phyloP scores from a whole-genome alignment of 1,284 basidiomycete genomes.

The Schizophyllum commune region DNA sequence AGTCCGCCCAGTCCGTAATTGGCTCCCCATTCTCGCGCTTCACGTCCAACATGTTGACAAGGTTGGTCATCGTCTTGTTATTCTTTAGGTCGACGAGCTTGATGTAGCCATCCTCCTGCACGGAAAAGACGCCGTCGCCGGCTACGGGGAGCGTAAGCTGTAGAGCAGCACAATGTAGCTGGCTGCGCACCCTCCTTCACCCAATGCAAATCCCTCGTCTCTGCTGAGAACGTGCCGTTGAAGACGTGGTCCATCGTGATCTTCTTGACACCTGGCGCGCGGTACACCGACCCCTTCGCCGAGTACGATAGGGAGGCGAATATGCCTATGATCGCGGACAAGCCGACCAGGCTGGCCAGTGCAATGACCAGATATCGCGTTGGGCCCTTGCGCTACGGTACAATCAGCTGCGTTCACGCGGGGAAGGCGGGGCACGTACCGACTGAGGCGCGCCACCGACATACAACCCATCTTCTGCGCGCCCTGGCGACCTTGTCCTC shows the following conservation, averaged over 20 bases:
- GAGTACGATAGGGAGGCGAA: constrained; percentile 66
- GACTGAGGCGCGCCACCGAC: background rate
- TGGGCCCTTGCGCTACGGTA: constrained; percentile 35
- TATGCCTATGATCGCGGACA: constrained; percentile 58
- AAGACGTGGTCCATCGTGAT: constrained; percentile 85
- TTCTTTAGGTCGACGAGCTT: constrained; percentile 72
- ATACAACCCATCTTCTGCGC: background rate
- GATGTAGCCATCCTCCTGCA: constrained; percentile 53
- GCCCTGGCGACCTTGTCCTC: background rate
- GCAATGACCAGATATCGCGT: constrained; percentile 47
- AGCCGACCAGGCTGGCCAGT: constrained; percentile 43
- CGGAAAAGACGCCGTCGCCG: constrained; percentile 86
- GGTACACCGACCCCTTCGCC: constrained; percentile 35
- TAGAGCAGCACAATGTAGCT: background rate
- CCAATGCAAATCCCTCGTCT: constrained; percentile 58
- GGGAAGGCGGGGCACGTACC: background rate
- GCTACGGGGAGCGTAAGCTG: constrained; percentile 34
- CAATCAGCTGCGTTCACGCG: constrained; percentile 3
- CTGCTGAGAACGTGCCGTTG: constrained; percentile 73
- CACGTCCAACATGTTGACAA: constrained; percentile 54
- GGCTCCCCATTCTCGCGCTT: constrained; percentile 49
- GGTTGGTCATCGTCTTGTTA: constrained; percentile 50
- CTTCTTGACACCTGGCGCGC: constrained; percentile 48
- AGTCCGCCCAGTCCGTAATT: constrained; percentile 45
- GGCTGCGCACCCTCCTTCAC: constrained; percentile 70